Base-by-base conservation (phyloP, 73 alveolate species). In the Paramecium pentaurelia region DNA sequence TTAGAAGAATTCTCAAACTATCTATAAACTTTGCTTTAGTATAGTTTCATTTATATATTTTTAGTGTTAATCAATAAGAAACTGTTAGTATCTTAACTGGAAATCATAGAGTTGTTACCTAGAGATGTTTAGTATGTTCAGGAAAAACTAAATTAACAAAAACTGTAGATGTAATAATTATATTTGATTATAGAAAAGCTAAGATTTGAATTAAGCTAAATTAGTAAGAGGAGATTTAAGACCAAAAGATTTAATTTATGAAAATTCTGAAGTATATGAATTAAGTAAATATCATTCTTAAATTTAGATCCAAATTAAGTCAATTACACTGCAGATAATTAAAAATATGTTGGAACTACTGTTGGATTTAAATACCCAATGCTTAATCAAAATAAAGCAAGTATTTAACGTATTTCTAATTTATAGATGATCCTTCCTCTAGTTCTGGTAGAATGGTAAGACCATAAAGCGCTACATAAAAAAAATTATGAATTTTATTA, bases 221-320 rank as follows among this genome's bases (percentile, higher is more conserved):
- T 49, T 80, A 45, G 47, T 32, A 11, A 80, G 91, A 44, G 91
- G 91, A 25, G 91, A 80, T 18, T 80, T 80, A 16, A 80, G 91
- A 12, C 91, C 91, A 80, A 80, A 80, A 42, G 77, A 80, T 45
- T 42, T 18, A 7, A 36, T 49, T 11, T 80, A 80, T 45, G 91
- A 80, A 47, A 80, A 80, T 80, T 80, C 49, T 10, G 91, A 80
- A 80, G 91, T 80, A 45, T 80, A 80, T 80, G 91, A 80, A 49
- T 25, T 80, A 27, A 80, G 87, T 73, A 73, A 34, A 12, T 10
- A 73, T 73, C 1, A 25, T 68, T 0, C 0, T 6, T 1, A 37
- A 30, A 37, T 12, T 32, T 73, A 73, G 87, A 80, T 80, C 91
- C 91, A 32, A 44, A 25, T 47, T 42, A 80, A 44, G 73, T 80